Evolutionary conservation across 495 filamentous ascomycete genomes (phyloP), one percentile per base, ranked within the genome.

Genomic region (Extremus antarcticus): DNA sequence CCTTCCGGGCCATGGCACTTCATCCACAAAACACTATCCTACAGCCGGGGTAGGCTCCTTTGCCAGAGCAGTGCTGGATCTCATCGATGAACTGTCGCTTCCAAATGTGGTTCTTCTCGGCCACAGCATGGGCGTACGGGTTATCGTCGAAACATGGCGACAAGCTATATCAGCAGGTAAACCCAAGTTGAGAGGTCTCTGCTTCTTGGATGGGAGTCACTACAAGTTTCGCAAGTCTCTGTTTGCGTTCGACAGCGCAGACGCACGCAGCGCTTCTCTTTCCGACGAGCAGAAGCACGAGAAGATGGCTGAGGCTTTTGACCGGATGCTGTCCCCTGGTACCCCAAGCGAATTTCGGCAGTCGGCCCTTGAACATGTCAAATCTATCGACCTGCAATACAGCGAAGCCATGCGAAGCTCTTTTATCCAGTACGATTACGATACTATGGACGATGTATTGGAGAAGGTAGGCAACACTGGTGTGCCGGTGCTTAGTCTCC

Each of bases 121-220:
- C 25, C 55, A 58, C 35, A 53, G 48, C n/a, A 58, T 58, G 55
- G 55, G 55, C 20, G 13, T 54, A 10, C 10, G 55, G 17, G 19
- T 58, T 22, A 25, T 49, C 22, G 3, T 53, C 8, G 50, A 53
- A 3, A 25, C 45, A 25, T 53, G 20, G 32, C 35, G 25, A 2
- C 55, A 53, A 23, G 49, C 49, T 24, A 41, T 41, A 7, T 16
- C 22, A 4, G 11, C 46, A 4, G 16, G 9, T 1, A 25, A 13
- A 25, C 13, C 43, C 3, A 15, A 3, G 2, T 21, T 58, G 15
- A 25, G 45, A 40, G 50, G 55, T 13, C 32, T 58, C 16, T 19
- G 52, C 43, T 53, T 58, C 41, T 43, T 58, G 11, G 55, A 58
- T 25, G 55, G 50, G 2, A 53, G 50, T 40, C 24, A 53, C 43